Evolutionary conservation across 2,329 filamentous ascomycete species (phyloP), one percentile per base, ranked within the genome.

Genomic region (Leptoxyphium fumago): DNA sequence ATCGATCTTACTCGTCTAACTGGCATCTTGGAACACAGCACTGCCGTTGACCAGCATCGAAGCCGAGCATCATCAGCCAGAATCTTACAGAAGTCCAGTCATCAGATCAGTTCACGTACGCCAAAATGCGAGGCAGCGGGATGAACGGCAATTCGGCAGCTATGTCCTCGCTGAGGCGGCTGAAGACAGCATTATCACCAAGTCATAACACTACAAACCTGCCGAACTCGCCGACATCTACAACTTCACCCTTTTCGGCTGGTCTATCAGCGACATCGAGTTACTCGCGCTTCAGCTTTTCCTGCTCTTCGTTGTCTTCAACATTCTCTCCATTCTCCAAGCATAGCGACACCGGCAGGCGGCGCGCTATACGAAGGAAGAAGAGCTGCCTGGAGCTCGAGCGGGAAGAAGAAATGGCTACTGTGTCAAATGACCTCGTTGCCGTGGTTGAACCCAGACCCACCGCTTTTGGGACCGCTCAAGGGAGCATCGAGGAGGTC

Each of bases 401-500:
- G 51, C 52, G 55, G 40, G 57, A 60, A 36, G 52, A 56, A 43
- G 59, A 61, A 43, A 45, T 51, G 9, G 40, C 34, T 3, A 17
- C 49, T 6, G 50, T 56, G 29, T 46, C 46, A 13, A 50, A 48
- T 32, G 49, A 49, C 29, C 44, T 61, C 5, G 45, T 51, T 11
- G 45, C 46, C 4, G 29, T 61, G 7, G 48, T 61, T 10, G 59
- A 61, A 50, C 59, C 59, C 28, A 47, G 59, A 39, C 59, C 58
- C 5, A 48, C 44, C 39, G 45, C 15, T 36, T 13, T 45, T 13
- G 53, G 51, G 3, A 21, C 45, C 38, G 46, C 52, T 11, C 45
- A 53, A 46, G 56, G 55, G 2, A 55, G 56, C 6, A 61, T 61
- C 38, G 57, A 60, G 46, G 58, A 60, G 48, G 48, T 61, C 29